phyloP scores from a whole-genome alignment of 768 basidiomycete species.

The Roridomyces roridus region DNA sequence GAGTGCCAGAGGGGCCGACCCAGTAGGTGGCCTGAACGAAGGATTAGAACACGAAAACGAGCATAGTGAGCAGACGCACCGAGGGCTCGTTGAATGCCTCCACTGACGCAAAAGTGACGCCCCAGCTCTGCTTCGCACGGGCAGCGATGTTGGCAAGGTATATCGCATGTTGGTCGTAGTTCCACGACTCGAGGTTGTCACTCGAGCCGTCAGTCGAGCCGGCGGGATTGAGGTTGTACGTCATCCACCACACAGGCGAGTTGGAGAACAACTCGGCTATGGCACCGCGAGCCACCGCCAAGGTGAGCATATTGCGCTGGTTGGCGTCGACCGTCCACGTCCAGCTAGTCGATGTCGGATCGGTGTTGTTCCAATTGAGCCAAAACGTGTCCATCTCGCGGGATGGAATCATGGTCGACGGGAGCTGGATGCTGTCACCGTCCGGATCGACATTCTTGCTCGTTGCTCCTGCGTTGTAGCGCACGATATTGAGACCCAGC shows the following conservation, averaged over 20 bases:
- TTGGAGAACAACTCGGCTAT: constrained; percentile 26
- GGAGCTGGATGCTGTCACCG: constrained; percentile 20
- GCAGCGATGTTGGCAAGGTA: constrained; percentile 22
- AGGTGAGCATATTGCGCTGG: constrained; percentile 23
- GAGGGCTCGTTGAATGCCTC: constrained; percentile 29
- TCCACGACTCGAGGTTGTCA: constrained; percentile 28
- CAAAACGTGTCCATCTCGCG: constrained; percentile 23
- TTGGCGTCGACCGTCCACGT: constrained; percentile 26
- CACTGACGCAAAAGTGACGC: constrained; percentile 24
- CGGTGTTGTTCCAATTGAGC: constrained; percentile 21
- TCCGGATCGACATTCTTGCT: constrained; percentile 22
- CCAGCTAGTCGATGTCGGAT: constrained; percentile 16
- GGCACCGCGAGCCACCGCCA: constrained; percentile 19
- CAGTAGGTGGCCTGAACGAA: constrained; percentile 11
- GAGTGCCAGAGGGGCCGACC: constrained; percentile 23
- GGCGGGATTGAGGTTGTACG: constrained; percentile 23
- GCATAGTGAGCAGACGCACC: too few species aligned
- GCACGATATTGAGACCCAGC: constrained; percentile 21
- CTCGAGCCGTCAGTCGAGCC: constrained; percentile 18
- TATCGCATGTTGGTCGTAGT: constrained; percentile 23
- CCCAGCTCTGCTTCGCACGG: constrained; percentile 16
- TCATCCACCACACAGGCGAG: constrained; percentile 26
- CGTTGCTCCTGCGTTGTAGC: constrained; percentile 24
- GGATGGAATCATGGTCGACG: constrained; percentile 17
- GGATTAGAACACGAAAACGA: too few species aligned